Percentiles rank a stretch among this genome's conserved stretches.
phyloP scores from a whole-genome alignment of 345 rosid genomes.

The Moricandia arvensis region DNA sequence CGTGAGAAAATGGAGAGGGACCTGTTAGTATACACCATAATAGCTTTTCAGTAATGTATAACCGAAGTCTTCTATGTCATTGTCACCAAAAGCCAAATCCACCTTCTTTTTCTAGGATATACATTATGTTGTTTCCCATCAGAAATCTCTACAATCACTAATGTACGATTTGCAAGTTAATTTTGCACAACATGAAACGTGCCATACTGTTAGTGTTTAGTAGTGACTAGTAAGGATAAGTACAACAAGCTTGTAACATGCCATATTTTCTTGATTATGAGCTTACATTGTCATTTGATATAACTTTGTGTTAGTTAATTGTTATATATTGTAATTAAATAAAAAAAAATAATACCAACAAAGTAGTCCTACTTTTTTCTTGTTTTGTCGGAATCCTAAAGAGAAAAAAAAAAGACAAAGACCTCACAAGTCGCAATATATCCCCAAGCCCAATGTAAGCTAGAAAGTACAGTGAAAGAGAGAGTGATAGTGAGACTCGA shows the following conservation, averaged over 20 bases:
- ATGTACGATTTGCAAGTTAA: not conserved
- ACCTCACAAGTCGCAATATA: conserved; percentile 1
- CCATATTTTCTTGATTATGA: conserved; percentile 8
- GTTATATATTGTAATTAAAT: not conserved
- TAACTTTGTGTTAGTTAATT: not conserved
- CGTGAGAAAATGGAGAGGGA: not conserved
- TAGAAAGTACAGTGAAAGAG: not conserved
- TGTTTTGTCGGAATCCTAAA: conserved; percentile 8
- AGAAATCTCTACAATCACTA: not conserved
- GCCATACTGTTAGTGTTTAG: not conserved
- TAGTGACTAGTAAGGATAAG: not conserved
- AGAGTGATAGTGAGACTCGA: conserved; percentile 8
- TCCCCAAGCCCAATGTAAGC: conserved; percentile 2
- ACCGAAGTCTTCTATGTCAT: no score
- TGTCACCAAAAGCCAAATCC: no score
- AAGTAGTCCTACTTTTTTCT: conserved; percentile 1
- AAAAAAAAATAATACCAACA: not conserved
- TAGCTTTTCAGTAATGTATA: no score
- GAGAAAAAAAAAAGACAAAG: not conserved
- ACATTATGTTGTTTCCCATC: not conserved
- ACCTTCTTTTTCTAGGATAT: not conserved
- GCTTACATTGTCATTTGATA: not conserved
- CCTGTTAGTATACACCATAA: no score
- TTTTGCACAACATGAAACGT: conserved; percentile 3
- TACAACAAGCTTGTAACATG: conserved; percentile 9